Conservation (phyloP, 495 filamentous ascomycete genomes). For the Annulohypoxylon maeteangense region DNA sequence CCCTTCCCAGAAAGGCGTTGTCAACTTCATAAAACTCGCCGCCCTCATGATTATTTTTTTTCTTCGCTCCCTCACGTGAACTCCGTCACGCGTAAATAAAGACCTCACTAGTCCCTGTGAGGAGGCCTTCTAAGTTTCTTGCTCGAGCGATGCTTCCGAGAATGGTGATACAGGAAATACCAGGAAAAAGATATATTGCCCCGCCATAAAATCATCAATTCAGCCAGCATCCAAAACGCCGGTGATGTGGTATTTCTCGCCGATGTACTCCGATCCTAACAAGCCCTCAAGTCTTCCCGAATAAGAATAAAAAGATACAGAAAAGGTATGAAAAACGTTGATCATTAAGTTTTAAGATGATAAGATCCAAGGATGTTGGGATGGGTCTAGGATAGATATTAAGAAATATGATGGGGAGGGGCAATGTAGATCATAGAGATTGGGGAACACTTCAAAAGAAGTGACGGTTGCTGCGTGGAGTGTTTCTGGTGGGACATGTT, state of each 20-base stretch:
- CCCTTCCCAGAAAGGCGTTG: background rate
- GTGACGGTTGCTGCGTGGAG: constrained; percentile 54
- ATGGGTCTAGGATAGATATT: constrained; percentile 24
- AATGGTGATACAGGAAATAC: constrained; percentile 32
- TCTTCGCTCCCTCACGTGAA: background rate
- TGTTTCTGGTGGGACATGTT: constrained; percentile 41
- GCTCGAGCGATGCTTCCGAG: background rate
- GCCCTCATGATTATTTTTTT: constrained; percentile 15
- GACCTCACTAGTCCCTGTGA: background rate
- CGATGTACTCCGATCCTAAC: constrained; percentile 29
- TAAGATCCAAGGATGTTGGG: constrained; percentile 5
- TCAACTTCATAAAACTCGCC: constrained; percentile 2
- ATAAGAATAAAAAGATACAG: constrained; percentile 17
- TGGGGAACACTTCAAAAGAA: constrained; percentile 36
- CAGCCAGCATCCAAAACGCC: constrained; percentile 34
- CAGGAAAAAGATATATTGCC: background rate
- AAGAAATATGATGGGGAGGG: constrained; percentile 30
- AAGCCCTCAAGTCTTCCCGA: constrained; percentile 3
- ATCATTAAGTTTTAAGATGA: constrained; percentile 43
- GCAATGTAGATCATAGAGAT: constrained; percentile 16
- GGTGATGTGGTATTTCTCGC: constrained; percentile 38
- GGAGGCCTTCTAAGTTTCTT: background rate
- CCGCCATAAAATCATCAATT: constrained; percentile 1
- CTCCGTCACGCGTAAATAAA: background rate
- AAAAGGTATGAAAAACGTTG: constrained; percentile 32